phyloP scores from a whole-genome alignment of 2,329 filamentous ascomycete species.

The Fusarium chlamydosporum region DNA sequence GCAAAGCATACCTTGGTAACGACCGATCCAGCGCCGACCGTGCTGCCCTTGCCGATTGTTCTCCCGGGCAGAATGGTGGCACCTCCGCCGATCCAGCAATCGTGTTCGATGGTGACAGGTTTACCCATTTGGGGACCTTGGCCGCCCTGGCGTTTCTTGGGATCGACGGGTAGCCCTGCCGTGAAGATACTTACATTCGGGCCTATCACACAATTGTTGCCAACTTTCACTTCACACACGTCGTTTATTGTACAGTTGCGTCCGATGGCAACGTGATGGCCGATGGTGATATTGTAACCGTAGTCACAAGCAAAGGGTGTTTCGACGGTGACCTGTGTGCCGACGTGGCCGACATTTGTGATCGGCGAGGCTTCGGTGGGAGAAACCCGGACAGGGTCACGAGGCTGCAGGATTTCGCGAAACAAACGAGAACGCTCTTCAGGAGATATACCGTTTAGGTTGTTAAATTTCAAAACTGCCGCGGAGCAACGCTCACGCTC shows the following conservation, averaged over 20 bases:
- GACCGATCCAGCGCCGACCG: conserved; percentile 85
- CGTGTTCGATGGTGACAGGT: conserved; percentile 83
- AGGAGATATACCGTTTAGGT: conserved; percentile 76
- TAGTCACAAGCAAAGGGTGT: conserved; percentile 94
- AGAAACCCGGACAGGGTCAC: conserved; percentile 69
- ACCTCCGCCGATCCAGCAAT: conserved; percentile 85
- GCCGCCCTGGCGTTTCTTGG: conserved; percentile 79
- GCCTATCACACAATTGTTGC: conserved; percentile 81
- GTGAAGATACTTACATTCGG: conserved; percentile 90
- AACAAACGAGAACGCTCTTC: conserved; percentile 79
- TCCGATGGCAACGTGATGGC: conserved; percentile 85
- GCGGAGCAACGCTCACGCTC: conserved; percentile 88
- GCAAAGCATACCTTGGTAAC: conserved; percentile 76
- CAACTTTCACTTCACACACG: conserved; percentile 85
- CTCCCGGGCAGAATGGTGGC: conserved; percentile 84
- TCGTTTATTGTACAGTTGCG: conserved; percentile 89
- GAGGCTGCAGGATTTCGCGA: conserved; percentile 77
- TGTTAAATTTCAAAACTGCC: conserved; percentile 89
- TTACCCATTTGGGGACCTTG: conserved; percentile 79
- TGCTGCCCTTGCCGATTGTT: conserved; percentile 82
- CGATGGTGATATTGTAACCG: conserved; percentile 93
- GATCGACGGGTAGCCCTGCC: conserved; percentile 78
- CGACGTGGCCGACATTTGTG: conserved; percentile 73
- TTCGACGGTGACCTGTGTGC: conserved; percentile 83
- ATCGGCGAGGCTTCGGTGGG: conserved; percentile 66